Conservation (phyloP, 148 eudicot species). For the Dysphania ambrosioides region DNA sequence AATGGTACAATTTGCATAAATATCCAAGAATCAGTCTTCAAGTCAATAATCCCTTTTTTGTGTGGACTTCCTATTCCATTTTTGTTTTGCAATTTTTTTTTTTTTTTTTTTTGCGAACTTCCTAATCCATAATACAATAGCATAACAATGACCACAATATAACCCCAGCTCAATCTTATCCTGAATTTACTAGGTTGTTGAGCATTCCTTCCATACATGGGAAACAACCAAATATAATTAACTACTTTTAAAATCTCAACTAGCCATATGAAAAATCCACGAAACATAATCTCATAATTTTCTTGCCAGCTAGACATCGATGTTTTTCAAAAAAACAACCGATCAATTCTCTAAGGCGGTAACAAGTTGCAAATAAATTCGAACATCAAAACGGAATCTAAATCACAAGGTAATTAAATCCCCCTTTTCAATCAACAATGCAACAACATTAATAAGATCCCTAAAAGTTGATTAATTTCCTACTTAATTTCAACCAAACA, state of each 20-base stretch:
- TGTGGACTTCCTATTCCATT: too few species aligned
- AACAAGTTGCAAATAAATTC: constrained; percentile 2
- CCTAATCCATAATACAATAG: background rate
- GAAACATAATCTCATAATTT: background rate
- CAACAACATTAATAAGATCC: background rate
- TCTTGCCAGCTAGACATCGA: constrained; percentile 5
- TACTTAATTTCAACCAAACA: background rate
- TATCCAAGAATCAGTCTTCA: background rate
- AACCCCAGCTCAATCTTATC: background rate
- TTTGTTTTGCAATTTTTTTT: background rate
- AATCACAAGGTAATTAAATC: constrained; percentile 3
- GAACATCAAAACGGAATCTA: constrained; percentile 7
- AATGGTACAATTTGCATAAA: background rate
- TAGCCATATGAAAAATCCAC: background rate
- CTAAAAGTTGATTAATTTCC: background rate
- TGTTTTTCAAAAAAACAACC: background rate
- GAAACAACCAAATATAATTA: background rate
- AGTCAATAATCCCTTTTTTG: background rate
- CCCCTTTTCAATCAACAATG: constrained; percentile 7
- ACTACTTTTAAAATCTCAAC: background rate
- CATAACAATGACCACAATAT: background rate
- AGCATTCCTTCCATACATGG: background rate
- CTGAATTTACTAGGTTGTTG: background rate
- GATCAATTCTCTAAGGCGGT: background rate
- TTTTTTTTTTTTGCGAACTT: background rate